Percentiles rank a stretch among this genome's conserved stretches.
Conservation (phyloP, 805 yeast species). For the Lachancea nothofagi region DNA sequence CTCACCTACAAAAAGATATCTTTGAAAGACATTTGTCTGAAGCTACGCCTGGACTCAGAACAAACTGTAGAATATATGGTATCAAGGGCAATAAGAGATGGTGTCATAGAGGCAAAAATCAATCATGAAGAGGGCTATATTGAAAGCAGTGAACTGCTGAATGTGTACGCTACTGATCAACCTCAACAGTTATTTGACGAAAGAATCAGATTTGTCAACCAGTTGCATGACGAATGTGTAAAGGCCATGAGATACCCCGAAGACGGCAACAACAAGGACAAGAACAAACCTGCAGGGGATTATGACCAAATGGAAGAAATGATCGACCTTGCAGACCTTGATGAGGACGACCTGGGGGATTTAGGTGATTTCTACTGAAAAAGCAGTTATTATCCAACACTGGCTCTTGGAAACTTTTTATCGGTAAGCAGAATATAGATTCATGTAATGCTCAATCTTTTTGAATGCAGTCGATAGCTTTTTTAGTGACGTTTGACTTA, state of each 20-base stretch:
- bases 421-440: neutral
- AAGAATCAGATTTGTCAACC: slow-evolving; percentile 87
- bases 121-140: slow-evolving; percentile 88
- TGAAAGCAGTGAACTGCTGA: slow-evolving; percentile 82
- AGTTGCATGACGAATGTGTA: slow-evolving; percentile 85
- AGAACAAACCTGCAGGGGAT: slow-evolving; percentile 16
- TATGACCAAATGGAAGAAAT: slow-evolving; percentile 27
- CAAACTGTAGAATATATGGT: slow-evolving; percentile 96
- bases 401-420: neutral
- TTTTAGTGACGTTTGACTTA: too few relatives aligned
- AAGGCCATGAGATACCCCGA: slow-evolving; percentile 91
- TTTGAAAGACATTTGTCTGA: slow-evolving; percentile 87
- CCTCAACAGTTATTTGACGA: slow-evolving; percentile 89
- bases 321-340: slow-evolving; percentile 33
- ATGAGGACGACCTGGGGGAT: slow-evolving; percentile 17
- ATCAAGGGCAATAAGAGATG: slow-evolving; percentile 93
- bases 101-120: slow-evolving; percentile 91
- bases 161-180: slow-evolving; percentile 77
- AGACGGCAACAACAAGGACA: slow-evolving; percentile 23
- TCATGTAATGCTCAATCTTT: neutral
- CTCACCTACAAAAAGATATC: slow-evolving; percentile 87
- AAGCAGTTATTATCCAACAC: neutral
- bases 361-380: slow-evolving; percentile 7
- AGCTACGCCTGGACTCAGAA: slow-evolving; percentile 87
- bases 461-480: too few relatives aligned